Base-by-base conservation (phyloP, 345 rosid genomes). In the Jatropha curcas region DNA sequence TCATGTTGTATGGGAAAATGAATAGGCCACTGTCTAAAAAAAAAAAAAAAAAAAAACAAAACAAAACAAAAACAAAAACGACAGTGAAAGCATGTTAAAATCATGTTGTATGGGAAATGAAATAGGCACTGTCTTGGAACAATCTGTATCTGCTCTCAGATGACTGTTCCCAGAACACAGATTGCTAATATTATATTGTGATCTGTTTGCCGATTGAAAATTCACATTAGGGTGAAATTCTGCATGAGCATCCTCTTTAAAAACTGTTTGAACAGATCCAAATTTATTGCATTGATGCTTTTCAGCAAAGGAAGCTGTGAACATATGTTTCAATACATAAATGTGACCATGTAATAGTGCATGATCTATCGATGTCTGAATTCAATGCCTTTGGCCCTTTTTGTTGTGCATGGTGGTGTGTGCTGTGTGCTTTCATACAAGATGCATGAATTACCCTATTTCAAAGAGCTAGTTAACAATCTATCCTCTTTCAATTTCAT, bases 131-230 rank as follows among this genome's bases (percentile, higher is more conserved):
- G 13, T 24, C 13, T 24, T 41, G 46, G 16, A 74, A 60, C 6
- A 10, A 58, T 11, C 34, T 67, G n/a, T n/a, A 9, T 34, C 50
- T 74, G 72, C 60, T 3, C 45, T 46, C 33, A 65, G 64, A 27
- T 12, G 51, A 68, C 14, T 19, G 30, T 27, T 74, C 30, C 41
- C 17, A 3, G 9, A 60, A 50, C 50, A 35, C 12, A 13, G 37
- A 27, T 45, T 27, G 8, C 27, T 41, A 43, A 11, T 50, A 16
- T 25, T n/a, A n/a, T 45, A 3, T 25, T 14, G 53, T n/a, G n/a
- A n/a, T 37, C 25, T 35, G 17, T 35, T 69, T 69, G 30, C 52
- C 24, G 9, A 13, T 58, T 37, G 53, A 37, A 35, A 19, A 8
- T 28, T 43, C 24, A 55, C 52, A 24, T 27, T 30, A 45, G 46